Percentiles rank a stretch among this genome's conserved stretches.
phyloP scores from a whole-genome alignment of 1,284 basidiomycete genomes.

The Pseudozyma tsukubaensis region DNA sequence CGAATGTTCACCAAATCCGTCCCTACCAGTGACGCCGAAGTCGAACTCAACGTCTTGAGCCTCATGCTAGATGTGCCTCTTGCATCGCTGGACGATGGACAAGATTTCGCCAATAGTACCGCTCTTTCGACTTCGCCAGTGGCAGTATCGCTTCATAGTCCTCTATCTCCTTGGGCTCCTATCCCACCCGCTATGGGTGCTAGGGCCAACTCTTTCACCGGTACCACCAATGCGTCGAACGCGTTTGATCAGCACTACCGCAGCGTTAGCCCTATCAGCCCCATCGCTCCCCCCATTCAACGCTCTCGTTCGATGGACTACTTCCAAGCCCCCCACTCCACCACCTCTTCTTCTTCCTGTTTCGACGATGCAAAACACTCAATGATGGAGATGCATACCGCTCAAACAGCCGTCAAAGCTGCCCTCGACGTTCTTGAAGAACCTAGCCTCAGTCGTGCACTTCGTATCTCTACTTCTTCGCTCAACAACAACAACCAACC shows the following conservation, averaged over 20 bases:
- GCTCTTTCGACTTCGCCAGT: constrained; percentile 8
- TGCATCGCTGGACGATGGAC: constrained; percentile 17
- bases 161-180: constrained; percentile 13
- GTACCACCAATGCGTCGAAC: neutral
- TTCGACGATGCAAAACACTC: no score
- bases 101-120: neutral
- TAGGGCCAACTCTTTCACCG: no score
- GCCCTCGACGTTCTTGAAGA: constrained; percentile 41
- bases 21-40: constrained; percentile 17
- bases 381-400: constrained; percentile 39
- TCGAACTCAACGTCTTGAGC: constrained; percentile 43
- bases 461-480: constrained; percentile 18
- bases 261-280: neutral
- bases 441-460: constrained; percentile 6
- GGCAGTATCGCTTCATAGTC: constrained; percentile 12
- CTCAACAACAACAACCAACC: neutral
- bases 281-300: neutral
- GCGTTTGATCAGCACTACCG: neutral
- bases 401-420: constrained; percentile 45
- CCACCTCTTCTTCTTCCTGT: neutral
- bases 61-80: constrained; percentile 35
- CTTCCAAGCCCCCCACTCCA: constrained; percentile 3
- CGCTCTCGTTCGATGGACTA: constrained; percentile 19
- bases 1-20: constrained; percentile 32
- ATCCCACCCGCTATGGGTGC: neutral